Base-by-base conservation (phyloP, 768 basidiomycete species). In the Cystofilobasidium capitatum region DNA sequence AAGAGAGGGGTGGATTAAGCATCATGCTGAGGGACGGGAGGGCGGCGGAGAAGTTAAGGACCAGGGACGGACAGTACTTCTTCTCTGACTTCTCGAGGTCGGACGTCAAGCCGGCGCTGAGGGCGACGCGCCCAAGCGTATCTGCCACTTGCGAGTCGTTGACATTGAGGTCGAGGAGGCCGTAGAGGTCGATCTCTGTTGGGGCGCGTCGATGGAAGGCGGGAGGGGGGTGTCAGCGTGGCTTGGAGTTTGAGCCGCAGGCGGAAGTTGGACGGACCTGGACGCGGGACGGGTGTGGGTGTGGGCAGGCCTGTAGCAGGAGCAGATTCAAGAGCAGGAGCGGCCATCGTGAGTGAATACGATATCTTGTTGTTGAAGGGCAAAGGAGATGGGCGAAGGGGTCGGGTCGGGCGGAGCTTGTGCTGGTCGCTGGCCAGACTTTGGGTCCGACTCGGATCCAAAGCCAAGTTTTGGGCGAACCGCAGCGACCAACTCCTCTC, bases 171-270 rank as follows among this genome's bases (percentile, higher is more conserved):
- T 24, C 59, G n/a, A 61, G 39, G 3, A 61, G 37, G 29, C 16
- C 7, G 59, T 42, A 61, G 44, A 61, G 59, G 39, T 61, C 37
- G 37, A 61, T 42, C 59, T 42, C 59, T 60, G 33, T 2, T 9
- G n/a, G n/a, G n/a, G n/a, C n/a, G n/a, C n/a, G n/a, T n/a, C n/a
- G 17, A 26, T 31, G 13, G 17, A 60, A 20, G 16, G 35, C 22
- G 58, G 6, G 35, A 29, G 49, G 49, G 24, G 16, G 22, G n/a
- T 8, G 44, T 45, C 44, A 45, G 44, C 44, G 44, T 4, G 14
- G 8, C 17, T n/a, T 8, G 44, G 14, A 16, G 17, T 16, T 20
- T 16, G 44, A 6, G 17, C 4, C 17, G 44, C 6, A n/a, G 8
- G 44, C 4, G 3, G 44, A 45, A 45, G 44, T n/a, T n/a, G 8